Conservation (phyloP, 768 basidiomycete genomes). For the Daedalea quercina region DNA sequence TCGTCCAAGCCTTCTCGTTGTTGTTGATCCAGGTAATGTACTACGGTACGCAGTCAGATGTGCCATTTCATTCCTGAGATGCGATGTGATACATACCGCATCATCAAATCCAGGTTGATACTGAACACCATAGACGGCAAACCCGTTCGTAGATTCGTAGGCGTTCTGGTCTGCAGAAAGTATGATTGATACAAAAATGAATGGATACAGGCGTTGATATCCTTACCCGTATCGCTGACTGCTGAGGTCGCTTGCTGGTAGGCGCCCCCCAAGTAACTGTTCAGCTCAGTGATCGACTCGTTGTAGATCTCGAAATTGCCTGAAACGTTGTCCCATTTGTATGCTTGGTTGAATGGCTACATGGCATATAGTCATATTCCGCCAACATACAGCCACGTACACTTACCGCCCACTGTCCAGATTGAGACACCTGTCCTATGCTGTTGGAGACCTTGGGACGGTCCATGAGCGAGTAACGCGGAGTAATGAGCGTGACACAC, state of each 20-base stretch:
- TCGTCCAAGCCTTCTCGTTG: conserved; percentile 60
- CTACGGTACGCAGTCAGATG: conserved; percentile 21
- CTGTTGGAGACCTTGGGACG: conserved; percentile 14
- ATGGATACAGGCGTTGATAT: conserved; percentile 8
- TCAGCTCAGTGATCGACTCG: conserved; percentile 40
- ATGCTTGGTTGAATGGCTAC: conserved; percentile 73
- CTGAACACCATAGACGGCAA: conserved; percentile 73
- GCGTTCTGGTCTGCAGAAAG: conserved; percentile 52
- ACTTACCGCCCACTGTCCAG: conserved; percentile 75
- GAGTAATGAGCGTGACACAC: conserved; percentile 35
- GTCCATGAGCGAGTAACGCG: not conserved
- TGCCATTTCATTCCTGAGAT: not conserved
- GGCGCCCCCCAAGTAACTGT: conserved; percentile 67
- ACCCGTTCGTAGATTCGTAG: conserved; percentile 58
- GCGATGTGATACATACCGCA: conserved; percentile 41
- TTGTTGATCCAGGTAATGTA: conserved; percentile 81
- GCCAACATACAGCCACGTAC: not conserved
- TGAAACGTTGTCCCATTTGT: conserved; percentile 62
- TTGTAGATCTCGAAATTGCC: conserved; percentile 55
- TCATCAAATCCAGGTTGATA: conserved; percentile 64
- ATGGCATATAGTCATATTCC: not conserved
- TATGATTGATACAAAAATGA: conserved; percentile 3
- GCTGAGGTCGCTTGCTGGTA: conserved; percentile 71
- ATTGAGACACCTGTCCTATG: conserved; percentile 70
- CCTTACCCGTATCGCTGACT: conserved; percentile 29